Base-by-base conservation (phyloP, 139 green algal species). In the Auxenochlorella pyrenoidosa region DNA sequence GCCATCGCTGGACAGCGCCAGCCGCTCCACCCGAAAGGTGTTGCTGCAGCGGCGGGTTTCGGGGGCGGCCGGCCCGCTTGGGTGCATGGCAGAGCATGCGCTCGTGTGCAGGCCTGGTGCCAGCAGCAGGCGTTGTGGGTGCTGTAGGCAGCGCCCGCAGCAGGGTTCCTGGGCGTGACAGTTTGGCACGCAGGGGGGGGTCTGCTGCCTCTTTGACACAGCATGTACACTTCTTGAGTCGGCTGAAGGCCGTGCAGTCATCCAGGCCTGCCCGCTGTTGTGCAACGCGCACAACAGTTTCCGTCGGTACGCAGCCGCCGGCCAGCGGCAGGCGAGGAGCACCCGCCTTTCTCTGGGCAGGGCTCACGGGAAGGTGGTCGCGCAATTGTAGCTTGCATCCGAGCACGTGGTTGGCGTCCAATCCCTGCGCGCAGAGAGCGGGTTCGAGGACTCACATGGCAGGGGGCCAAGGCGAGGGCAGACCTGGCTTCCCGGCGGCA, bases 1-100 rank as follows among this genome's bases (percentile, higher is more conserved):
- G 26, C 36, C 38, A 32, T 75, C 79, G 38, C 59, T 84, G 54
- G 79, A 59, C 36, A 75, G 79, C 32, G n/a, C 68, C 24, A 84
- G 59, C 36, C 51, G 54, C 34, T 34, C 32, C 0, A 83, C 34
- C 10, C 47, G 22, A 12, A 83, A 83, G 77, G 15, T 43, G 34
- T 83, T 38, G 30, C 77, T 83, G 77, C 77, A 60, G 36, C 34
- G 30, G 71, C 34, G 10, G 68, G 28, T 71, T 34, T 38, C 10
- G 28, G 13, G 59, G 24, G 32, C 66, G 40, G 34, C 34, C 13
- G 70, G 16, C 44, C 2, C 13, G 68, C 2, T n/a, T 41, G n/a
- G n/a, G 24, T 16, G 15, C 40, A 16, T 30, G 70, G 34, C n/a
- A 30, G 70, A 18, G n/a, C 28, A 24, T 3, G 44, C 28, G 68